Evolutionary conservation across 768 basidiomycete species (phyloP), one percentile per base, ranked within the genome.

Genomic region (Lactifluus pinguis): DNA sequence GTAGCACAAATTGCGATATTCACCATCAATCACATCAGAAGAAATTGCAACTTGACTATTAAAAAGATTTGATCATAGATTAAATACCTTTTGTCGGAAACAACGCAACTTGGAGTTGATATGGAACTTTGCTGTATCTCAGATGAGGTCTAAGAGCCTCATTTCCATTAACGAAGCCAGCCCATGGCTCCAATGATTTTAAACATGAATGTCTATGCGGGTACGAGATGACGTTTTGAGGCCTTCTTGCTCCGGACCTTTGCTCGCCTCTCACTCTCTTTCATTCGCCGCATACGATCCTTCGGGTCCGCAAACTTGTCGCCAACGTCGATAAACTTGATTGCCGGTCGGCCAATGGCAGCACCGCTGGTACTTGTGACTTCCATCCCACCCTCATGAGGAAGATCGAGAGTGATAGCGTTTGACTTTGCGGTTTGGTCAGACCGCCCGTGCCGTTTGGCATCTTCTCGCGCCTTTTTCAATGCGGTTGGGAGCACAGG

Each of bases 251-350:
- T 65, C 59, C 69, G 74, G 39, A 72, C 8, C 44, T 39, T 71
- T 8, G 77, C 72, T 61, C 82, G 76, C 48, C 83, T 77, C 63
- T 78, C 76, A 0, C 80, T 77, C 59, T 75, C 75, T 25, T 76
- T 75, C 56, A 80, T 76, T 47, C 86, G 76, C 61, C 76, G 76
- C 53, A 76, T 65, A 11, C 76, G 78, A 53, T 83, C 82, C 45
- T 80, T 77, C 34, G 79, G 71, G 48, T 88, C 78, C 57, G 90
- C 68, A 69, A 87, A 90, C 68, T 83, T 80, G 25, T 79, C 79
- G 1, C 89, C 89, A 4, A 91, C 82, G 68, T 92, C 89, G 17
- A 87, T 73, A 66, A 92, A 89, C 67, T 79, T 79, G 49, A 87
- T 76, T 2, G 80, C 68, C 9, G 85, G 78, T 44, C 83, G 81